Base-by-base conservation (phyloP, 2,329 filamentous ascomycete genomes). In the Stagonosporopsis tanaceti region DNA sequence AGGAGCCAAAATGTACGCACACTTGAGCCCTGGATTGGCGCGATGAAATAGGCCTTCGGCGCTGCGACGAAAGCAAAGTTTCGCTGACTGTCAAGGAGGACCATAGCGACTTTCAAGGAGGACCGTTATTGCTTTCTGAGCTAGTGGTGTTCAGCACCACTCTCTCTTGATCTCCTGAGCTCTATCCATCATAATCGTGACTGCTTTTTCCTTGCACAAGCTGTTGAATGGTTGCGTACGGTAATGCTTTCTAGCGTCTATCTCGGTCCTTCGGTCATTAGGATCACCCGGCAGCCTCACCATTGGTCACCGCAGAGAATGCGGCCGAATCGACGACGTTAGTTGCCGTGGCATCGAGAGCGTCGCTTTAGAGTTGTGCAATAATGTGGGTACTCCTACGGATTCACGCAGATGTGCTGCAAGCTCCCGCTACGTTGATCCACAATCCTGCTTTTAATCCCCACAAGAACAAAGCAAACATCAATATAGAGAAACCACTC, bases 371-470 rank as follows among this genome's bases (percentile, higher is more conserved):
- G 20, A 12, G 47, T 52, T 39, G 28, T 30, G 47, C 14, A n/a
- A 39, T 47, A 17, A 39, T 47, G 54, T 52, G 47, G 47, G 27
- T 38, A 57, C 53, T 22, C 24, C 45, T 34, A 34, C 47, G 28
- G 42, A 53, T 47, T 46, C 44, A 9, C 27, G 22, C 42, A 47
- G 53, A 57, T 38, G 53, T 37, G 47, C 47, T 47, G 47, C 24
- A 57, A 51, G 47, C 37, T 42, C 53, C 47, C 47, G 53, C 53
- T 42, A 20, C 20, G 48, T 52, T 47, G 48, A 57, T 57, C 54
- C 47, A 42, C 39, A 28, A 41, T 34, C 39, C n/a, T 37, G 30
- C 7, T 34, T 44, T 24, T 40, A 2, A 35, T 17, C 15, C 8
- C 24, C 17, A 37, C 28, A 41, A n/a, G 27, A 50, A 20, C 35